Conservation (phyloP, 352 stramenopile species). For the Globisporangium ultimum region DNA sequence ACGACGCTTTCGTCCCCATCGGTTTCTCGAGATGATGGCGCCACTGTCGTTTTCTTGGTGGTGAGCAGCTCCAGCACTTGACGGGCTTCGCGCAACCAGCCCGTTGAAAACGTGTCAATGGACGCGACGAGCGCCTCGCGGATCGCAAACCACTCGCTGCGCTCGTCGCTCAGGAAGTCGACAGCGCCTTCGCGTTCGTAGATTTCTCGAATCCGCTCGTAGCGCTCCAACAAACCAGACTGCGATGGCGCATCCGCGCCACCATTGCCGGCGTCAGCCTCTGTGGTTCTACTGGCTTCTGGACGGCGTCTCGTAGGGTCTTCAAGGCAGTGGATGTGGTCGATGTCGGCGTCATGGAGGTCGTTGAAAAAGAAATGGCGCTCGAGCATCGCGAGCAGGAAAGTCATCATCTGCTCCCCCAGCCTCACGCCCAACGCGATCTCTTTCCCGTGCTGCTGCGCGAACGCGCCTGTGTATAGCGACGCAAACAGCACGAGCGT, state of each 20-base stretch:
- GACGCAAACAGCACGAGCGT: conserved; percentile 81
- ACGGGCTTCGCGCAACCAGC: conserved; percentile 59
- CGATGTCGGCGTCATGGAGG: conserved; percentile 65
- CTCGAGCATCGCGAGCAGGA: conserved; percentile 75
- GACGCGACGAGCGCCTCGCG: conserved; percentile 57
- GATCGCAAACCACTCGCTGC: conserved; percentile 70
- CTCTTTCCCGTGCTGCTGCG: conserved; percentile 56
- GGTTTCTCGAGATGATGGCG: not conserved
- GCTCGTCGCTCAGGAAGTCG: conserved; percentile 62
- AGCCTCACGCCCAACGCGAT: conserved; percentile 52
- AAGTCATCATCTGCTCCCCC: conserved; percentile 85
- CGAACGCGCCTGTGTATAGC: conserved; percentile 72
- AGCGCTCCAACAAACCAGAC: conserved; percentile 24
- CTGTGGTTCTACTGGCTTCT: not conserved
- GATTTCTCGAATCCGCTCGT: conserved; percentile 70
- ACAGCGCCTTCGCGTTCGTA: conserved; percentile 63
- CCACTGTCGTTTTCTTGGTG: conserved; percentile 1
- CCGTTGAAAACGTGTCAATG: conserved; percentile 71
- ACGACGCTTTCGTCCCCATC: conserved; percentile 12
- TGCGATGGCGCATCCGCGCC: not conserved
- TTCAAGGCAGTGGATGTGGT: conserved; percentile 45
- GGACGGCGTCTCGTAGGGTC: no score
- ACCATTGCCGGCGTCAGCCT: no score
- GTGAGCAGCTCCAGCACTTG: conserved; percentile 56
- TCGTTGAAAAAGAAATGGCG: conserved; percentile 84